Evolutionary conservation across 192 early-diverging fungal genomes (phyloP), one percentile per base, ranked within the genome.

Genomic region (Rhizophagus sp.): DNA sequence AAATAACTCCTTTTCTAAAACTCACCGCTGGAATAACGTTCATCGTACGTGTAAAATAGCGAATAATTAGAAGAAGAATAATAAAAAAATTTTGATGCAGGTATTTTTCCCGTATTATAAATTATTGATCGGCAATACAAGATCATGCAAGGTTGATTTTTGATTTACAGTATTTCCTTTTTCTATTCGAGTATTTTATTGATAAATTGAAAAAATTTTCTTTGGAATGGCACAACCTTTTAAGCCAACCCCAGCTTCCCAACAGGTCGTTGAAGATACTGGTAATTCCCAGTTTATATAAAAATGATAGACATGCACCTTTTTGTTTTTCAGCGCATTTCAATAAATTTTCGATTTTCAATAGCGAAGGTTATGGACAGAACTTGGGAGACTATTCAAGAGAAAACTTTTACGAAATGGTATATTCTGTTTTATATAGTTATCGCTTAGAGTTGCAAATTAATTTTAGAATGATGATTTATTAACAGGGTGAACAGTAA

Each of bases 331-430:
- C n/a, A 33, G 13, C 36, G 24, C 52, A 61, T 57, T 47, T 9
- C 52, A 2, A 15, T 33, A 39, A 19, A 50, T 36, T 41, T 9
- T 7, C 3, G 7, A 4, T 61, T 62, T 47, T 73, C 17, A 61
- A 4, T 81, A 87, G 87, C 88, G 39, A 85, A 84, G 47, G 81
- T 92, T 50, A 91, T 93, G 91, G 93, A 93, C 73, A 88, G 88
- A 70, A 86, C 88, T 41, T 97, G 97, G 96, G 96, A 98, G 88
- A 83, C 78, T 10, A 93, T 97, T 41, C 97, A 98, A 84, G 93
- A 94, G 84, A 98, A 98, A 85, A 98, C 94, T 93, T 91, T 89
- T 84, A 50, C 24, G 12, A 75, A 80, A 73, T 74, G 79, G 79
- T 80, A 47, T 13, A 12, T 62, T 19, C 24, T n/a, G 27, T 22